These are phyloP conservation scores for Fonsecaea pugnacius DNA, from an alignment of 2,329 filamentous ascomycete genomes.

Conservation along the genomic window DNA sequence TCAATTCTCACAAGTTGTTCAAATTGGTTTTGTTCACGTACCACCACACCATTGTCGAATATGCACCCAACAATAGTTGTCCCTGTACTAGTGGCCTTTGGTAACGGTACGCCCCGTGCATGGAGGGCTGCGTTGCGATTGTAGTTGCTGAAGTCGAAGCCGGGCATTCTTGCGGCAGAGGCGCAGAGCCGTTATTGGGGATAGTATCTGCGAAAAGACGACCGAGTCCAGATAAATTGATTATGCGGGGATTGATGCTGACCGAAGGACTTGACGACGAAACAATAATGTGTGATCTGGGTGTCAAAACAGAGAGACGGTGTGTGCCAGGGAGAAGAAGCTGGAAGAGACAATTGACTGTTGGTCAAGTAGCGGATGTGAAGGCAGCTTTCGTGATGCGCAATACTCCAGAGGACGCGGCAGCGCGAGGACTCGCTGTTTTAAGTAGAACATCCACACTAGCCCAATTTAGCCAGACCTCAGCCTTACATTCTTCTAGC, in stretches of 20 bases:
- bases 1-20: conserved; percentile 1
- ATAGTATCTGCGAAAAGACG: not conserved
- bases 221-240: not conserved
- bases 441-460: not conserved
- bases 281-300: not conserved
- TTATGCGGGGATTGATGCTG: not conserved
- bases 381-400: conserved; percentile 21
- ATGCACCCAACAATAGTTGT: conserved; percentile 98
- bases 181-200: conserved; percentile 19
- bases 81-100: conserved; percentile 97
- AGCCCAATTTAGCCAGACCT: not conserved
- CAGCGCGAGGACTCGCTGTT: not conserved
- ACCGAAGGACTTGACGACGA: not conserved
- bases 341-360: not conserved
- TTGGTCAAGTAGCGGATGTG: not conserved
- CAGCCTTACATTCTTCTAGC: not conserved
- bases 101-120: conserved; percentile 87
- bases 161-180: conserved; percentile 67
- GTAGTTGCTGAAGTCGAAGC: conserved; percentile 99
- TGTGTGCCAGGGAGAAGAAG: conserved; percentile 1
- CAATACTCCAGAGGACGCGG: conserved; percentile 1
- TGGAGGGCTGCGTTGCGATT: conserved; percentile 98
- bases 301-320: not conserved
- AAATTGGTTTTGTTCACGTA: conserved; percentile 51
- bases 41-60: conserved; percentile 93